These are phyloP conservation scores for Tricholoma hemisulphureum DNA, from an alignment of 768 basidiomycete species.

Conservation along the genomic window DNA sequence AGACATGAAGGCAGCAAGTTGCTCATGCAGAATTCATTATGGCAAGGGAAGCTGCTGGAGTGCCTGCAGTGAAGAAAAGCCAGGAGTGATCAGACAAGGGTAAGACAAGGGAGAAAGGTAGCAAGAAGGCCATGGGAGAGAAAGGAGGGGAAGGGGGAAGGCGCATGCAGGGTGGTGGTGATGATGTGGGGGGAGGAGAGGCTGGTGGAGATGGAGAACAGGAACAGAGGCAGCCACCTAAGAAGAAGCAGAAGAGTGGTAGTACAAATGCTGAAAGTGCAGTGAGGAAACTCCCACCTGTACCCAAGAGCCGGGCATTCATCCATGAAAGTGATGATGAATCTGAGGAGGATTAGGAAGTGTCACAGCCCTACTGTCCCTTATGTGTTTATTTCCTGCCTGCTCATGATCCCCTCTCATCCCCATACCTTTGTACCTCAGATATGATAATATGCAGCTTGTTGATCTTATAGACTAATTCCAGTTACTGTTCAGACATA, in stretches of 20 bases:
- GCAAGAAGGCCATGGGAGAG: background rate
- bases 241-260: background rate
- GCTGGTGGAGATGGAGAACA: background rate
- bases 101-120: background rate
- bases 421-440: too few species aligned
- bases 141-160: background rate
- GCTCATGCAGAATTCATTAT: background rate
- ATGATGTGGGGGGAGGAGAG: background rate
- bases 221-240: background rate
- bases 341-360: background rate
- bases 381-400: too few species aligned
- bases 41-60: background rate
- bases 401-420: too few species aligned
- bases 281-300: background rate
- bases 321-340: background rate
- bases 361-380: too few species aligned
- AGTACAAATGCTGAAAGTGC: background rate
- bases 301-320: background rate
- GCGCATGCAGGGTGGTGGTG: background rate
- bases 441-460: too few species aligned
- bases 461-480: too few species aligned
- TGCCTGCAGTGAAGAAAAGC: background rate
- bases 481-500: too few species aligned
- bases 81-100: background rate
- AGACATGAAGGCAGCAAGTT: background rate